Evolutionary conservation across 441 rosid genomes (phyloP).

Genomic region (Erodium chrysanthum): DNA sequence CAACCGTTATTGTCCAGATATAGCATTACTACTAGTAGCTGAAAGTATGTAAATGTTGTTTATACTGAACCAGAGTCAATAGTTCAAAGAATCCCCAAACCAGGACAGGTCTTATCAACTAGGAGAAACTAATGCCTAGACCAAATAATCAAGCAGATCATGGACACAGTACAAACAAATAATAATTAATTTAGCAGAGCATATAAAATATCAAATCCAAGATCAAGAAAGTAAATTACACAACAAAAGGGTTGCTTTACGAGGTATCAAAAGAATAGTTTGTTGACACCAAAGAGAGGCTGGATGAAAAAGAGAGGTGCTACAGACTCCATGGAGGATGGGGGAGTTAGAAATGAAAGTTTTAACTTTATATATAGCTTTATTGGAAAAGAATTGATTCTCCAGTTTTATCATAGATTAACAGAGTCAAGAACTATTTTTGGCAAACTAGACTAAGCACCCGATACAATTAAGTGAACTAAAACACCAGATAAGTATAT

Average conservation of each 20-base stretch:
- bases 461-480: neutral
- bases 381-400: neutral
- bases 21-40: too few species aligned
- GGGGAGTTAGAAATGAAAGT: neutral
- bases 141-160: too few species aligned
- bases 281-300: neutral
- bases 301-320: neutral
- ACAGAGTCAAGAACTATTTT: neutral
- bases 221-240: neutral
- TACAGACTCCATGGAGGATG: neutral
- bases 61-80: too few species aligned
- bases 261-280: neutral
- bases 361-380: neutral
- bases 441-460: neutral
- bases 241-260: neutral
- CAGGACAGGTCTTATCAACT: too few species aligned
- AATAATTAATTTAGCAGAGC: neutral
- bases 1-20: neutral
- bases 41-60: too few species aligned
- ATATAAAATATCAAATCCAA: neutral
- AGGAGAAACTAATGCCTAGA: too few species aligned
- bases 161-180: too few species aligned
- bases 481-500: neutral
- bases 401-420: neutral
- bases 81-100: too few species aligned